phyloP scores from a whole-genome alignment of 208 protist species.

The Phytomonas serpens region DNA sequence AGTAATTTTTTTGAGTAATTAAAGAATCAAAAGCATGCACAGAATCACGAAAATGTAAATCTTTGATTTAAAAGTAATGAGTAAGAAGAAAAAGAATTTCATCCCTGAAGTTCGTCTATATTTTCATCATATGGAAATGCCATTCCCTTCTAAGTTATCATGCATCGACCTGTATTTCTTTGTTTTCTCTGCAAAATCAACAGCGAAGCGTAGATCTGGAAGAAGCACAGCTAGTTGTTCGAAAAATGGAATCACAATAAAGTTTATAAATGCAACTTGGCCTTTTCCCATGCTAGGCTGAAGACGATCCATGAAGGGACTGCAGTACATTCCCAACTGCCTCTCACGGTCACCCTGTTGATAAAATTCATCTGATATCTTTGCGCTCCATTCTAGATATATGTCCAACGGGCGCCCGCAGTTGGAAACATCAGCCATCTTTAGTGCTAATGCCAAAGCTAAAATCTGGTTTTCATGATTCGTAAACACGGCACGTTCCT shows the following conservation, averaged over 20 bases:
- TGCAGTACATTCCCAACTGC: slow-evolving; percentile 71
- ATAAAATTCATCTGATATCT: slow-evolving; percentile 92
- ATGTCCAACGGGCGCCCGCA: slow-evolving; percentile 80
- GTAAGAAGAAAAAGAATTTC: neutral
- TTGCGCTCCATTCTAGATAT: slow-evolving; percentile 85
- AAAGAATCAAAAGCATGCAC: neutral
- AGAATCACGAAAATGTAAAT: neutral
- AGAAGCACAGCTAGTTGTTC: slow-evolving; percentile 75
- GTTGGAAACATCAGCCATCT: slow-evolving; percentile 95
- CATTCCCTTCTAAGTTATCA: slow-evolving; percentile 28
- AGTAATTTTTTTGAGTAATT: neutral
- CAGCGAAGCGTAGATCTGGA: slow-evolving; percentile 74
- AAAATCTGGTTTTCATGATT: slow-evolving; percentile 78
- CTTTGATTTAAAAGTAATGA: neutral
- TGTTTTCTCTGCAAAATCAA: slow-evolving; percentile 70
- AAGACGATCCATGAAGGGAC: slow-evolving; percentile 91
- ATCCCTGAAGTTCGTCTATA: neutral
- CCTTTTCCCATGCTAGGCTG: slow-evolving; percentile 75
- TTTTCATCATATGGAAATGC: slow-evolving; percentile 6
- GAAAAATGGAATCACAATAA: slow-evolving; percentile 89
- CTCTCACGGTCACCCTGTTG: slow-evolving; percentile 90
- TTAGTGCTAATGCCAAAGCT: slow-evolving; percentile 85
- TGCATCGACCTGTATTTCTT: slow-evolving; percentile 75
- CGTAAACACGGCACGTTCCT: slow-evolving; percentile 53
- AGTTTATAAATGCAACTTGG: slow-evolving; percentile 91